phyloP scores from a whole-genome alignment of 1,284 basidiomycete genomes.

The Porodaedalea pini region DNA sequence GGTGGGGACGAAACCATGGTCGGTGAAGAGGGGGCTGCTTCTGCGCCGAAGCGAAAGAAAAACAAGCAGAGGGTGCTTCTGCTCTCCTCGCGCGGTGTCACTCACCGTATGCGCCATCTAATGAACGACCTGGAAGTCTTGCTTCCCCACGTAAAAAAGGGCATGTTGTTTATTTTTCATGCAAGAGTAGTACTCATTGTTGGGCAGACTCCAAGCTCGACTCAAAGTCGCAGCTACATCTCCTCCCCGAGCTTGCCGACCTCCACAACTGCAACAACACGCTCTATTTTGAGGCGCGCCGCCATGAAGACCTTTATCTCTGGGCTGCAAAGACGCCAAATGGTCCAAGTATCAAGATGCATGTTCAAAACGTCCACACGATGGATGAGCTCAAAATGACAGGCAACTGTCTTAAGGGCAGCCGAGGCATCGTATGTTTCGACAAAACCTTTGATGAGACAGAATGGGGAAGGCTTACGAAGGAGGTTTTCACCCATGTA shows the following conservation, averaged over 20 bases:
- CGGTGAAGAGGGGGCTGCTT: constrained; percentile 26
- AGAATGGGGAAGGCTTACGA: constrained; percentile 86
- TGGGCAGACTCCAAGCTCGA: constrained; percentile 89
- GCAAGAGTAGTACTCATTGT: not conserved
- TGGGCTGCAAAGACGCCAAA: constrained; percentile 98
- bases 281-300: constrained; percentile 94
- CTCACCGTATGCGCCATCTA: constrained; percentile 94
- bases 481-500: constrained; percentile 96
- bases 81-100: constrained; percentile 92
- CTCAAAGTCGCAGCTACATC: constrained; percentile 91
- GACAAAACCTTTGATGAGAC: constrained; percentile 87
- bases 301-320: constrained; percentile 94
- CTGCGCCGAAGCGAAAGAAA: constrained; percentile 52
- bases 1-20: constrained; percentile 42
- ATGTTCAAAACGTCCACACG: constrained; percentile 98
- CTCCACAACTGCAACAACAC: constrained; percentile 98
- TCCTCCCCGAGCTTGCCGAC: constrained; percentile 96
- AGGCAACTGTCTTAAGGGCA: constrained; percentile 97
- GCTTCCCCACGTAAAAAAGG: constrained; percentile 96
- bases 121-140: constrained; percentile 93
- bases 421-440: constrained; percentile 89
- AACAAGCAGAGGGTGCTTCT: constrained; percentile 89
- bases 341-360: constrained; percentile 95
- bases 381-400: constrained; percentile 99
- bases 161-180: constrained; percentile 40